Evolutionary conservation across 257 asterid species (phyloP).

Genomic region (Gentiana macrophylla): DNA sequence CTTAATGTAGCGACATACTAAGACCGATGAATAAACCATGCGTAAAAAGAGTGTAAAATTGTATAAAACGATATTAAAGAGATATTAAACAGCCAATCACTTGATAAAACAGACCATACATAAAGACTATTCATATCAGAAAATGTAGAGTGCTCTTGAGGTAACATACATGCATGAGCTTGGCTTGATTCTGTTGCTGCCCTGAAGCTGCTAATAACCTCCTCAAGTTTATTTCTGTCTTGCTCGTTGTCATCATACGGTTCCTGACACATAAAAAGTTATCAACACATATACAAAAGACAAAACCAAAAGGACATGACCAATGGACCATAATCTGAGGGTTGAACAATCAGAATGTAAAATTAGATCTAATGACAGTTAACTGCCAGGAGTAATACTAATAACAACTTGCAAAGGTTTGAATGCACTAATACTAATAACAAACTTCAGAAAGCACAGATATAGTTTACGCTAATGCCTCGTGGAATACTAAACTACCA

Average conservation of each 20-base stretch:
- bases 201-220: constrained; percentile 78
- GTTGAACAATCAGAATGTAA: too few species aligned
- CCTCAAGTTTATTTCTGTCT: constrained; percentile 71
- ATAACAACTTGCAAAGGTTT: too few species aligned
- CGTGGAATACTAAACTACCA: too few species aligned
- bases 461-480: too few species aligned
- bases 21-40: constrained; percentile 7
- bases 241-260: constrained; percentile 60
- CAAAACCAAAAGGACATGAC: too few species aligned
- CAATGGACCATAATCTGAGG: too few species aligned
- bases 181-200: constrained; percentile 69
- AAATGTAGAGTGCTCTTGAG: neutral
- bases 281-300: too few species aligned
- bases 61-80: neutral
- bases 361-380: too few species aligned
- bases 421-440: too few species aligned
- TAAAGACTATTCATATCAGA: neutral
- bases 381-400: too few species aligned
- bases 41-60: neutral
- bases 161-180: constrained; percentile 71
- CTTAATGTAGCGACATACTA: constrained; percentile 83
- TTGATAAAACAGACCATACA: neutral
- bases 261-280: too few species aligned
- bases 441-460: too few species aligned
- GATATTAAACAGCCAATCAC: neutral